Percentiles rank a stretch among this genome's conserved stretches.
These are phyloP conservation scores for Globisporangium orthogonon DNA, from an alignment of 352 stramenopile genomes.

Conservation along the genomic window DNA sequence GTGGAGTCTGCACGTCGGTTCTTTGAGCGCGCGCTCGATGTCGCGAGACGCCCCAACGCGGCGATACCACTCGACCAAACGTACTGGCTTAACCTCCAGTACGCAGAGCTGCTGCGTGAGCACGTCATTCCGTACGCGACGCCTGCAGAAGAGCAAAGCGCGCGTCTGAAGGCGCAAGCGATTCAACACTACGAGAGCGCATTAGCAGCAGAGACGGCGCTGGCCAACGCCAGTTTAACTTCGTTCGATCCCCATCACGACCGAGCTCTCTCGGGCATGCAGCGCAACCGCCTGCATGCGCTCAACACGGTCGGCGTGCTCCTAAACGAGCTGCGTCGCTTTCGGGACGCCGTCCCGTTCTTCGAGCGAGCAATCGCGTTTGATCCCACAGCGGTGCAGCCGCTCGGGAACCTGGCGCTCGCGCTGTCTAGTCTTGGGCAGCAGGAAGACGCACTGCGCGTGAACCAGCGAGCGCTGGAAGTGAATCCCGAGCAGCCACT, in stretches of 20 bases:
- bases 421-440: constrained; percentile 7
- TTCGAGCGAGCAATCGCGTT: constrained; percentile 11
- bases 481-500: constrained; percentile 11
- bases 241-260: not conserved
- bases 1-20: not conserved
- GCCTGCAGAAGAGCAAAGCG: not conserved
- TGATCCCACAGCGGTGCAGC: constrained; percentile 10
- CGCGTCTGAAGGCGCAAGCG: not conserved
- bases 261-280: not conserved
- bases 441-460: constrained; percentile 7
- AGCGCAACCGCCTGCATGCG: constrained; percentile 6
- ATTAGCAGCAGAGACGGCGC: not conserved
- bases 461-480: constrained; percentile 12
- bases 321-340: constrained; percentile 6
- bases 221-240: not conserved
- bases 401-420: constrained; percentile 19
- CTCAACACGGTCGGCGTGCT: constrained; percentile 26
- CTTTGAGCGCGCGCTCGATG: constrained; percentile 4
- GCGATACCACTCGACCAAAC: not conserved
- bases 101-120: constrained; percentile 10
- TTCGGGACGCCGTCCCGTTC: constrained; percentile 2
- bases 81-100: constrained; percentile 12
- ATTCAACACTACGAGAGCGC: constrained; percentile 8
- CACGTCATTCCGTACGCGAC: constrained; percentile 1
- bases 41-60: not conserved